These are phyloP conservation scores for Gloeophyllum trabeum DNA, from an alignment of 768 basidiomycete species.

Conservation along the genomic window DNA sequence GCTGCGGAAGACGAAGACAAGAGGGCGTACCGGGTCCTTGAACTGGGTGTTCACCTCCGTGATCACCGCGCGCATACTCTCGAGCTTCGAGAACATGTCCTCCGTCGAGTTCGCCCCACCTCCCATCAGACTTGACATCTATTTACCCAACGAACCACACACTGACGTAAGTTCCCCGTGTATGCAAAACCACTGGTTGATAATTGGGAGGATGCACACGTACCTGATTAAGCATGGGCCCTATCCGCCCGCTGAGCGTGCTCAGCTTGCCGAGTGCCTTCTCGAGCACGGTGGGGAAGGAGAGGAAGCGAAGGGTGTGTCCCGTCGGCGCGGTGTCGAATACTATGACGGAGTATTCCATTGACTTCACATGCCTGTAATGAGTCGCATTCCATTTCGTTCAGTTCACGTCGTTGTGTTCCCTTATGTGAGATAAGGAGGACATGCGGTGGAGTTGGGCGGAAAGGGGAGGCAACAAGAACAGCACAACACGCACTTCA, in stretches of 20 bases:
- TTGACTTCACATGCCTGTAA: slow-evolving; percentile 93
- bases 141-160: slow-evolving; percentile 2
- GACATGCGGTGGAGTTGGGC: slow-evolving; percentile 1
- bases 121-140: slow-evolving; percentile 97
- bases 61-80: slow-evolving; percentile 93
- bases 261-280: slow-evolving; percentile 95
- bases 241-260: slow-evolving; percentile 87
- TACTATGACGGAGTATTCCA: slow-evolving; percentile 99
- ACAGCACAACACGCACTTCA: slow-evolving; percentile 62
- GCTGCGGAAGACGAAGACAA: neutral
- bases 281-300: slow-evolving; percentile 97
- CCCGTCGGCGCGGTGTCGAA: slow-evolving; percentile 99
- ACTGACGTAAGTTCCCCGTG: too few species aligned
- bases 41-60: slow-evolving; percentile 99
- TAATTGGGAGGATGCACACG: slow-evolving; percentile 1
- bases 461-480: neutral
- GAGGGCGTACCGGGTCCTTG: slow-evolving; percentile 80
- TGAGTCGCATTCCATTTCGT: too few species aligned
- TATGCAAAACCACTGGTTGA: too few species aligned
- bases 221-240: slow-evolving; percentile 90
- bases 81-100: slow-evolving; percentile 98
- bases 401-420: too few species aligned
- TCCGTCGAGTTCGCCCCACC: slow-evolving; percentile 84
- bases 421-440: too few species aligned
- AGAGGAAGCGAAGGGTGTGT: slow-evolving; percentile 95